Percentiles rank a stretch among this genome's conserved stretches.
phyloP scores from a whole-genome alignment of 1,139 yeast species.

The Suhomyces terraborum region DNA sequence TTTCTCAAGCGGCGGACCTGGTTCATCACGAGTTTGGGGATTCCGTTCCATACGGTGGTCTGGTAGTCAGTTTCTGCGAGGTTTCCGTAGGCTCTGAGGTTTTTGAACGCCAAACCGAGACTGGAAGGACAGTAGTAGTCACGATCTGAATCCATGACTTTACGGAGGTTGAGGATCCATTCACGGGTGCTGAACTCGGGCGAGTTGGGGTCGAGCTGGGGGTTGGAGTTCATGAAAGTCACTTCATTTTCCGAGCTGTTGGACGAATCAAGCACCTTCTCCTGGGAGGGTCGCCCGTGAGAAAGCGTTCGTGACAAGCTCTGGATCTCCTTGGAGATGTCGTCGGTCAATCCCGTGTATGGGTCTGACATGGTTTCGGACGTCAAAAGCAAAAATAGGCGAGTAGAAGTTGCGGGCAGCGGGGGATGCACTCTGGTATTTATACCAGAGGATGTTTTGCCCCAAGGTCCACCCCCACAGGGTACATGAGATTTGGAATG shows the following conservation, averaged over 20 bases:
- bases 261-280: constrained; percentile 34
- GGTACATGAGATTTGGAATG: background rate
- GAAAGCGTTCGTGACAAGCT: constrained; percentile 62
- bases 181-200: constrained; percentile 61
- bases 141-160: constrained; percentile 55
- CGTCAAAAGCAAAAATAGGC: too few relatives aligned
- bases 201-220: constrained; percentile 42
- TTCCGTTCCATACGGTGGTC: constrained; percentile 49
- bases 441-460: background rate
- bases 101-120: constrained; percentile 68
- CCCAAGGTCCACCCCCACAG: background rate
- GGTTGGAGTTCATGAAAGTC: constrained; percentile 55
- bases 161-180: constrained; percentile 74
- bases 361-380: constrained; percentile 1
- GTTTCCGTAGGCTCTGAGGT: constrained; percentile 71
- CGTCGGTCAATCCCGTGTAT: constrained; percentile 38
- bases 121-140: constrained; percentile 66
- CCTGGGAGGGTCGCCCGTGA: constrained; percentile 10
- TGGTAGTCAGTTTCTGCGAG: constrained; percentile 83
- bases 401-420: too few relatives aligned
- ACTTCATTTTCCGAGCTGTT: constrained; percentile 28
- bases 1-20: constrained; percentile 22
- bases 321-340: constrained; percentile 41
- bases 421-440: too few relatives aligned
- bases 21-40: constrained; percentile 42